Evolutionary conservation across 2,329 filamentous ascomycete species (phyloP), one percentile per base, ranked within the genome.

Genomic region (Didymella keratinophila): DNA sequence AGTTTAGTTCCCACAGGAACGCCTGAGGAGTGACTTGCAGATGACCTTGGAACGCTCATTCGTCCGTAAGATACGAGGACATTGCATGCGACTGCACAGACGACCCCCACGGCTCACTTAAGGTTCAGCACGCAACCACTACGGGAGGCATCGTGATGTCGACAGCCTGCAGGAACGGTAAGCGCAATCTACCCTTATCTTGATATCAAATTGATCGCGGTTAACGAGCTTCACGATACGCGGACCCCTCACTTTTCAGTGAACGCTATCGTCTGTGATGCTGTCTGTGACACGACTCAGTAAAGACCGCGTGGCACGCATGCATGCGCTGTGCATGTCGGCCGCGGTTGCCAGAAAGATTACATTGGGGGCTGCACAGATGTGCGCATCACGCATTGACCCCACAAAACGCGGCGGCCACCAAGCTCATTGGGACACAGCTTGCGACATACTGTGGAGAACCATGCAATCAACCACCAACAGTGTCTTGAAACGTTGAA

Each of bases 101-200:
- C 32, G 46, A 53, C 69, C 72, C 71, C 73, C 73, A 74, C 72
- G 68, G 58, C 68, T 67, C 65, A 60, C 36, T 27, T 52, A 61
- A 60, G 59, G 56, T 64, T 65, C 65, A 55, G 45, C 45, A 45
- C 39, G 50, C 56, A 58, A 50, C 56, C 56, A 34, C 44, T 48
- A 45, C 51, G 56, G 47, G 54, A 59, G 58, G 55, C 57, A 44
- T 64, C 48, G 50, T 67, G 54, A 64, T 66, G 61, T 62, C 56
- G 62, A 62, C 56, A 63, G 57, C 54, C 61, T 58, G 66, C 68
- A 70, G 69, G 68, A 70, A 70, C 67, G 61, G 60, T 52, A 68
- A 58, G 60, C 53, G 59, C 61, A 65, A 57, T 48, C 42, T 60
- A 52, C 47, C 50, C 46, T 61, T 59, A 60, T 59, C 49, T 58